These are phyloP conservation scores for Cercospora citrullina DNA, from an alignment of 2,329 filamentous ascomycete species.

Conservation along the genomic window DNA sequence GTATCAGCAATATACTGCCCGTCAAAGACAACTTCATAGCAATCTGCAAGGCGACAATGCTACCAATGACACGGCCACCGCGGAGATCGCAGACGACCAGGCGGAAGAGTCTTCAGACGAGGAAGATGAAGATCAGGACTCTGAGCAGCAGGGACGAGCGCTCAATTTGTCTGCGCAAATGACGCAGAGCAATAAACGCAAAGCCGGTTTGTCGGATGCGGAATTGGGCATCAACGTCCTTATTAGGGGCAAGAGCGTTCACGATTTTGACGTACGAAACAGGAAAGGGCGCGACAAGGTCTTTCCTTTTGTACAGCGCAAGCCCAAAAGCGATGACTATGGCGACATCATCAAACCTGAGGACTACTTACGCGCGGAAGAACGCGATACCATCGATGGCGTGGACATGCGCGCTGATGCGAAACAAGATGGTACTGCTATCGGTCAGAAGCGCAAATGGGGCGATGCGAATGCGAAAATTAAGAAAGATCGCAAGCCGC, in stretches of 20 bases:
- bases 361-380: slow-evolving; percentile 89
- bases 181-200: slow-evolving; percentile 75
- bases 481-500: slow-evolving; percentile 62
- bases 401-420: slow-evolving; percentile 59
- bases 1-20: slow-evolving; percentile 91
- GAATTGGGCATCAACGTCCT: slow-evolving; percentile 91
- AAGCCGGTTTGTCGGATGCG: slow-evolving; percentile 81
- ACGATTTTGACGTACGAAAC: slow-evolving; percentile 87
- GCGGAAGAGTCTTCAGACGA: slow-evolving; percentile 83
- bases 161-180: slow-evolving; percentile 85
- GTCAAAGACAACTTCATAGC: slow-evolving; percentile 81
- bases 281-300: slow-evolving; percentile 91
- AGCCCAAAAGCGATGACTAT: slow-evolving; percentile 83
- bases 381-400: slow-evolving; percentile 74
- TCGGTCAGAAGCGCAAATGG: slow-evolving; percentile 95
- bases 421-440: slow-evolving; percentile 49
- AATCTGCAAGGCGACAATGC: slow-evolving; percentile 71
- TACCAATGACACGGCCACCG: slow-evolving; percentile 69
- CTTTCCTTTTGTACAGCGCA: slow-evolving; percentile 81
- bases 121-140: slow-evolving; percentile 86
- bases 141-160: slow-evolving; percentile 86
- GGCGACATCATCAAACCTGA: slow-evolving; percentile 91
- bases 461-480: slow-evolving; percentile 61
- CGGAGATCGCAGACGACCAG: slow-evolving; percentile 65
- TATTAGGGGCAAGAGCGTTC: slow-evolving; percentile 77